Percentiles rank a stretch among this genome's conserved stretches.
phyloP scores from a whole-genome alignment of 441 rosid species.

The Raphanus hybrid region DNA sequence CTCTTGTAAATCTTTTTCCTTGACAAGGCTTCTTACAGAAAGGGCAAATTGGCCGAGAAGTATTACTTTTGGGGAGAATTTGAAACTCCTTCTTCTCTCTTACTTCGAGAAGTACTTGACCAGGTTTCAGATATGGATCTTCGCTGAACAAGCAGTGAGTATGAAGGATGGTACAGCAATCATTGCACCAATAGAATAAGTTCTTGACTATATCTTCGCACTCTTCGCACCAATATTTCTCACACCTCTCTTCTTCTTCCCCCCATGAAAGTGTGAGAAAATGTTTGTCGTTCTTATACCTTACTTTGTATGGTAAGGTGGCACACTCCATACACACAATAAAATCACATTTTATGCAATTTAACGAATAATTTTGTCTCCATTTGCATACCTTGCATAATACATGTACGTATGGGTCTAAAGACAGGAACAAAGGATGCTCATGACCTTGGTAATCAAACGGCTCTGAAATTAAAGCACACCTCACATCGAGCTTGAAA shows the following conservation, averaged over 20 bases:
- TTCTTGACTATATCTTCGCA: not conserved
- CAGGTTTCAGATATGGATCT: not conserved
- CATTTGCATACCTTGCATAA: constrained; percentile 14
- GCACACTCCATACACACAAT: constrained; percentile 5
- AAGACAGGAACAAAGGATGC: constrained; percentile 6
- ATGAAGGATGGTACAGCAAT: not conserved
- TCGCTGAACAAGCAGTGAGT: not conserved
- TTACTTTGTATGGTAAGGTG: constrained; percentile 10
- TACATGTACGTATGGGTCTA: too few species aligned
- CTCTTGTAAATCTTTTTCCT: not conserved
- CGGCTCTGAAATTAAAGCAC: constrained; percentile 8
- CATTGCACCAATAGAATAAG: not conserved
- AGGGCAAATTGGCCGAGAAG: not conserved
- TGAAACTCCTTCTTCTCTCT: not conserved
- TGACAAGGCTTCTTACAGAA: not conserved
- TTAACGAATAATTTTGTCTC: not conserved
- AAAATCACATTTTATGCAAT: constrained; percentile 16
- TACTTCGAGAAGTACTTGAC: not conserved
- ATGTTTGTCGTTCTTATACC: constrained; percentile 17
- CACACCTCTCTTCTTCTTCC: not conserved
- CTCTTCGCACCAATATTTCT: not conserved
- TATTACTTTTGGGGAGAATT: not conserved
- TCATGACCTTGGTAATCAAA: not conserved
- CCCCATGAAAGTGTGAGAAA: constrained; percentile 1
- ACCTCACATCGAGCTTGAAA: not conserved